Base-by-base conservation (phyloP, 2,329 filamentous ascomycete genomes). In the Botryotinia globosa region DNA sequence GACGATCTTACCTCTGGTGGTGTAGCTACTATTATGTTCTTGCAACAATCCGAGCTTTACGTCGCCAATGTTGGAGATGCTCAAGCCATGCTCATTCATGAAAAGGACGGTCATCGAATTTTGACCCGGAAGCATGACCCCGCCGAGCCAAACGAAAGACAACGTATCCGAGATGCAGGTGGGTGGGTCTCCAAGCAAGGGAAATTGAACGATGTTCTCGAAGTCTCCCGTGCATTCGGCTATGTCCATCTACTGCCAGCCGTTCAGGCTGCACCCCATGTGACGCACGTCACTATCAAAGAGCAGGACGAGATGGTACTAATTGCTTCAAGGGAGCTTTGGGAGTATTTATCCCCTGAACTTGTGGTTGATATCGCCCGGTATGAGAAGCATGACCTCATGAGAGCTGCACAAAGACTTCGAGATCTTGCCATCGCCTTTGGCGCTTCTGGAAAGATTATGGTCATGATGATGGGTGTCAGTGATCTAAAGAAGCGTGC, bases 381-480 rank as follows among this genome's bases (percentile, higher is more conserved):
- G 74, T 92, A 92, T 37, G 95, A 97, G 82, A 90, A 94, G 10
- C 88, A 89, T 63, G 95, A 99, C 81, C 86, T 98, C 62, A 99
- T 99, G 96, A 89, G 93, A 71, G 96, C 95, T 25, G 92, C 96
- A 6, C 95, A 98, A 81, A 97, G 97, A 83, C 87, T 99, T 45
- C 90, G 96, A 73, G 96, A 99, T 83, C 85, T 98, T 71, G 96
- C 96, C 59, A 97, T 99, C 80, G 94, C 95, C 1, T 98, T 98
- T 81, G 96, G 96, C 70, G 93, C 95, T 20, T 94, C 91, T 1
- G 92, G 91, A 80, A 99, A 99, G 84, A 93, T 98, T 75, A 98
- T 98, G 94, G 94, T 99, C 62, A 98, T 98, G 95, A 93, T 99
- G 85, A 90, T 99, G 71, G 95, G 94, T 72, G 92, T 99, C 54